A percentile compares a stretch with the other conserved stretches of the same genome.
These are phyloP conservation scores for Smittium culicis DNA, from an alignment of 371 early-diverging fungal genomes.

Conservation along the genomic window DNA sequence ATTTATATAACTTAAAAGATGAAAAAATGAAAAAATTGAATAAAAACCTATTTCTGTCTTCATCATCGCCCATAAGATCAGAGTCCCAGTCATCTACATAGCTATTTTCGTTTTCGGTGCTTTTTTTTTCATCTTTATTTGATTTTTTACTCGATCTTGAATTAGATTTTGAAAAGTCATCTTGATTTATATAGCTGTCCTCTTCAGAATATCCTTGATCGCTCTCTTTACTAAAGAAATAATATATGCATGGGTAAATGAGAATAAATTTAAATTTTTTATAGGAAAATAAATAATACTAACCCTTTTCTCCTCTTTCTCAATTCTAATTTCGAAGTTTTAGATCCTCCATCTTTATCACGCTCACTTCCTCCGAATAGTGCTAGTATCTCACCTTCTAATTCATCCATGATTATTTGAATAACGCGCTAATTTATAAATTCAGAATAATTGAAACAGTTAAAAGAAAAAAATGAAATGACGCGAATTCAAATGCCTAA, in stretches of 20 bases:
- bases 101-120: slow-evolving; percentile 36
- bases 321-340: background rate
- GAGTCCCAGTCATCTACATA: slow-evolving; percentile 58
- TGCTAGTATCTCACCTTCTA: slow-evolving; percentile 12
- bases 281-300: background rate
- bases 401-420: slow-evolving; percentile 11
- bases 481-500: too few species aligned
- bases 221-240: background rate
- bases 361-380: slow-evolving; percentile 9
- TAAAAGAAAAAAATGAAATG: too few species aligned
- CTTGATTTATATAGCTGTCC: too few species aligned
- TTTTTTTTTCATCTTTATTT: background rate
- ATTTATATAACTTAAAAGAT: background rate
- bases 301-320: slow-evolving; percentile 6
- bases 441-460: too few species aligned
- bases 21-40: background rate
- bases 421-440: too few species aligned
- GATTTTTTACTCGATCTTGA: background rate
- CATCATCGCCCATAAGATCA: slow-evolving; percentile 58
- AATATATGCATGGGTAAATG: background rate
- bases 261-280: background rate
- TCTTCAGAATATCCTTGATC: background rate
- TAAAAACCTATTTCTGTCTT: slow-evolving; percentile 37
- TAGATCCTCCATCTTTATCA: slow-evolving; percentile 1
- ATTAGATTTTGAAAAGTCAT: too few species aligned